Evolutionary conservation across 2,329 filamentous ascomycete genomes (phyloP), one percentile per base, ranked within the genome.

Genomic region (Pseudocercospora fuligena): DNA sequence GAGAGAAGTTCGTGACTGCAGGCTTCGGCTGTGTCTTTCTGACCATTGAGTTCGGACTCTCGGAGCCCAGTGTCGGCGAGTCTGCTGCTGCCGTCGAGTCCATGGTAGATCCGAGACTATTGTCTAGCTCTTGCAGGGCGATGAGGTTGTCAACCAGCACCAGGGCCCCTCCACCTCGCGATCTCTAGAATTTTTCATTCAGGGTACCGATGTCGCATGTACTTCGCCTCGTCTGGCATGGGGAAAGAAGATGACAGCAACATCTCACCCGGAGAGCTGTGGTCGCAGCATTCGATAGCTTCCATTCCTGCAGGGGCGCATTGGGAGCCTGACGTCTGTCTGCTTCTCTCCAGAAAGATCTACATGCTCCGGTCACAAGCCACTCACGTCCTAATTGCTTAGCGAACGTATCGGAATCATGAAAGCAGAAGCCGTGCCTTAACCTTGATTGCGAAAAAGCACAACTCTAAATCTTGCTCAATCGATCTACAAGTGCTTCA

Each of bases 1-100:
- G 65, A 14, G 65, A 66, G 56, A 63, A 66, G 61, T 66, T 66
- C 19, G 23, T 40, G 27, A 21, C n/a, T 16, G 29, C 5, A 3
- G 56, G 21, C 11, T 21, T 21, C 9, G 31, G 29, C 40, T 43
- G 40, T 19, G 40, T 43, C 31, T 58, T 58, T 3, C 56, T 58
- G 11, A 31, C 3, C 57, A 29, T 46, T 46, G 21, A 60, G 7
- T 49, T 43, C 40, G 46, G 49, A 40, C 23, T 33, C 31, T 57
- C 27, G 31, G 31, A 43, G 31, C 31, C 56, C 31, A 58, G 31
- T 12, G 56, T 58, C n/a, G 56, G 56, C 31, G 56, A 58, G 31
- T 58, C 56, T 43, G 29, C n/a, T 14, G 54, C 27, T 21, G 29
- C 29, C 7, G 51, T 3, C 5, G 51, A 25, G 23, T 27, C 51